These are phyloP conservation scores for Polygonum maritimum DNA, from an alignment of 148 eudicot species.

Conservation along the genomic window DNA sequence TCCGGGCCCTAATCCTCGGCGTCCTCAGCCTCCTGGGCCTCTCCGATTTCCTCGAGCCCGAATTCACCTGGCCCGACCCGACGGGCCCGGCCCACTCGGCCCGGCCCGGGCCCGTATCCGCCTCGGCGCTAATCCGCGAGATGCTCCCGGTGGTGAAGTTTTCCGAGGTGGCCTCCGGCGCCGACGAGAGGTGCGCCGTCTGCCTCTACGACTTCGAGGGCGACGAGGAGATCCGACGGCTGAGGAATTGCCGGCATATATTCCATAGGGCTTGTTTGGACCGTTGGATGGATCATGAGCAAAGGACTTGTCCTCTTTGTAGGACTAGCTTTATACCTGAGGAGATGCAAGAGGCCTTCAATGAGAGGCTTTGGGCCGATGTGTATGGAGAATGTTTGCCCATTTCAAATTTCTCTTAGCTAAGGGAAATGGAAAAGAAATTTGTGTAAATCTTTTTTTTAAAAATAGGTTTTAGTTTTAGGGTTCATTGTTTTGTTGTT, in stretches of 20 bases:
- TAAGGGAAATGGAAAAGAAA: not conserved
- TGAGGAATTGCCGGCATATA: constrained; percentile 41
- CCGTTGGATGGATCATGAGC: constrained; percentile 52
- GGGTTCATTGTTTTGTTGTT: not conserved
- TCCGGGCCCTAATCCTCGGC: constrained; percentile 22
- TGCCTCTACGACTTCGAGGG: constrained; percentile 40
- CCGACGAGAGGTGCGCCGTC: constrained; percentile 47
- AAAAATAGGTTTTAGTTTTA: not conserved
- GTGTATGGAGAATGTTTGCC: constrained; percentile 11
- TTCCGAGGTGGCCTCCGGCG: constrained; percentile 26
- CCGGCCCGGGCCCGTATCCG: constrained; percentile 34
- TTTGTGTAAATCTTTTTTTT: not conserved
- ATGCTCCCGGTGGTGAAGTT: constrained; percentile 51
- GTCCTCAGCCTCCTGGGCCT: constrained; percentile 37
- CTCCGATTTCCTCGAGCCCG: constrained; percentile 37
- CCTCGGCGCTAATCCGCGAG: constrained; percentile 47
- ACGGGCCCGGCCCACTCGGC: not conserved
- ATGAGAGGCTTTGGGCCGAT: constrained; percentile 71
- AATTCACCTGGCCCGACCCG: not conserved
- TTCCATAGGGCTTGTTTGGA: constrained; percentile 37
- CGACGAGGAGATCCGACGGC: constrained; percentile 43
- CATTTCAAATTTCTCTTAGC: constrained; percentile 43
- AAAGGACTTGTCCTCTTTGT: constrained; percentile 51
- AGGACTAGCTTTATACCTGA: constrained; percentile 37
- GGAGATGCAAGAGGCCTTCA: constrained; percentile 45